Conservation (phyloP, 305 asterid genomes). For the Fraxinus floribunda region DNA sequence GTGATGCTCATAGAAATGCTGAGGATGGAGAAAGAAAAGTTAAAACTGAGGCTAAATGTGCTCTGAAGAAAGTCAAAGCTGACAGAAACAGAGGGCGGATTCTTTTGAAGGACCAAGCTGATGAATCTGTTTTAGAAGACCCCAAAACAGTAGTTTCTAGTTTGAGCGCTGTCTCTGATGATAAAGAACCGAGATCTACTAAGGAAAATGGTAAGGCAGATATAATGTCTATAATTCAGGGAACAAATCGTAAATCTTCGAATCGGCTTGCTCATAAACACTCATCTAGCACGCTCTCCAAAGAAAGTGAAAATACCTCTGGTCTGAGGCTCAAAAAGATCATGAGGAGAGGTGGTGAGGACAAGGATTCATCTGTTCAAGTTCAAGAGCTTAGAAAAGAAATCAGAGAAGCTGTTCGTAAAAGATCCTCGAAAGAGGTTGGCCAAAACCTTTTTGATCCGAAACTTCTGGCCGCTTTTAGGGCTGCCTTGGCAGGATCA, state of each 20-base stretch:
- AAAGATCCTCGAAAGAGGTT: slow-evolving; percentile 67
- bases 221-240: slow-evolving; percentile 77
- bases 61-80: slow-evolving; percentile 61
- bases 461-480: slow-evolving; percentile 89
- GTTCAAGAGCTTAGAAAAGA: slow-evolving; percentile 82
- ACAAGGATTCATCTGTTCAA: slow-evolving; percentile 57
- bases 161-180: slow-evolving; percentile 25
- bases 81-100: slow-evolving; percentile 37
- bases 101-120: slow-evolving; percentile 35
- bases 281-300: slow-evolving; percentile 33
- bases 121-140: slow-evolving; percentile 37
- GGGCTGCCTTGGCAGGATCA: slow-evolving; percentile 82
- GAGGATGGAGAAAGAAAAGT: slow-evolving; percentile 50
- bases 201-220: slow-evolving; percentile 40
- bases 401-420: slow-evolving; percentile 82
- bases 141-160: slow-evolving; percentile 25
- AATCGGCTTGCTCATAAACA: slow-evolving; percentile 37
- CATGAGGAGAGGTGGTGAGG: slow-evolving; percentile 74
- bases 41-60: slow-evolving; percentile 32
- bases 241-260: slow-evolving; percentile 47
- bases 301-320: slow-evolving; percentile 55
- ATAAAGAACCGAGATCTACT: slow-evolving; percentile 34
- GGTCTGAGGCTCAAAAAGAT: slow-evolving; percentile 92
- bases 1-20: slow-evolving; percentile 45
- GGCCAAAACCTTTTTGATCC: slow-evolving; percentile 73